Evolutionary conservation across 2,329 filamentous ascomycete species (phyloP), one percentile per base, ranked within the genome.

Genomic region (Penicillium thymicola): DNA sequence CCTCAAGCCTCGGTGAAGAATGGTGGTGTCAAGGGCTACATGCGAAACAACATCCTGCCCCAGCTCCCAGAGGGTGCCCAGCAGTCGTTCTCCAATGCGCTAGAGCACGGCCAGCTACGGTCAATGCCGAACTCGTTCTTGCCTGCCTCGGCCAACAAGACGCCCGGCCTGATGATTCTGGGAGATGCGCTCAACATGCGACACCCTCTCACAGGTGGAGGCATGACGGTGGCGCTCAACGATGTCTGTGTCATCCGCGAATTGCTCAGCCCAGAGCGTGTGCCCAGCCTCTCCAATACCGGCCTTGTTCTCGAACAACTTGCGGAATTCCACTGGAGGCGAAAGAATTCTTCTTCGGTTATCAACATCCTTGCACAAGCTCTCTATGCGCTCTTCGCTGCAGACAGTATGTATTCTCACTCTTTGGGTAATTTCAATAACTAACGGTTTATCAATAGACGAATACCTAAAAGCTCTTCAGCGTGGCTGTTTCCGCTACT

Each of bases 161-260:
- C 83, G 11, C 84, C 86, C 1, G 90, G 90, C 4, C 77, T 96
- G 58, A 81, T 96, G 47, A 79, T 99, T 36, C 82, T 97, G 9
- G 94, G 94, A 57, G 94, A 99, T 72, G 93, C 94, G 14, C 88
- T 96, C 82, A 99, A 99, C 79, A 99, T 99, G 94, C 89, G 94
- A n/a, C 94, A 99, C 76, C 94, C 94, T 2, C 82, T 99, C 13
- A 99, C 94, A 0, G 94, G 94, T 51, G 94, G 94, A 63, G 94
- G 94, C 66, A 99, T 99, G 94, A 97, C 93, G 0, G 94, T 97
- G 2, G 94, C 91, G 1, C 89, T 99, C 75, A 96, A 93, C 76
- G 94, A 99, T 70, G 92, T 90, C 1, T 82, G 94, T 11, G 76
- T 95, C 1, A 82, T 99, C 27, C 80, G 88, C 0, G 82, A 88